These are phyloP conservation scores for Fusarium chlamydosporum DNA, from an alignment of 2,329 filamentous ascomycete species.

Conservation along the genomic window DNA sequence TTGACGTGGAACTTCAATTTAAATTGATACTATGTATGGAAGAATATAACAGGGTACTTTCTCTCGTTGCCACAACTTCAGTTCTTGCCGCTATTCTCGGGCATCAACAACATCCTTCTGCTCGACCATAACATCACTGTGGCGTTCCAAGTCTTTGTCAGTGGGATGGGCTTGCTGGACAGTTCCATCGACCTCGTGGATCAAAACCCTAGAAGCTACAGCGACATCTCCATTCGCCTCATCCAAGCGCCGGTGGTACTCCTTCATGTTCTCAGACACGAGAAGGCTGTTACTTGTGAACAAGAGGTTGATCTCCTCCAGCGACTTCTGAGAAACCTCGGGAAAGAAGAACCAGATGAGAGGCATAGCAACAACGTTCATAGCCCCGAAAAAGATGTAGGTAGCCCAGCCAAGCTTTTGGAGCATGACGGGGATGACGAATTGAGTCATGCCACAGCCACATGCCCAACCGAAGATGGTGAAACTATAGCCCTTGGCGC, in stretches of 20 bases:
- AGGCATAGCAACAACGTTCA: constrained; percentile 1
- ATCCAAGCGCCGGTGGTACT: background rate
- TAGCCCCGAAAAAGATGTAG: background rate
- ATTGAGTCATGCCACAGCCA: constrained; percentile 4
- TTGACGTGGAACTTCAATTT: constrained; percentile 4
- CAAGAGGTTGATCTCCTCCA: background rate
- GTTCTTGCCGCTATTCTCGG: background rate
- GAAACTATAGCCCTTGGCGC: constrained; percentile 1
- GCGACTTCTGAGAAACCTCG: background rate
- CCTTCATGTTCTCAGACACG: background rate
- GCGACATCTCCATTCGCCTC: background rate
- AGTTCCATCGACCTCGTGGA: background rate
- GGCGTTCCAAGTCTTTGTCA: background rate
- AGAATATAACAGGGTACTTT: background rate
- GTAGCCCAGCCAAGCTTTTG: constrained; percentile 2
- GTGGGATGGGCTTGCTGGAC: background rate
- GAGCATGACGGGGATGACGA: constrained; percentile 3
- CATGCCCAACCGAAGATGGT: constrained; percentile 3
- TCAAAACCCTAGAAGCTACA: background rate
- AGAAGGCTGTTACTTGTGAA: constrained; percentile 1
- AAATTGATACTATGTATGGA: background rate
- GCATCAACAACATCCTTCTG: background rate
- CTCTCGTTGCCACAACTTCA: too few relatives aligned
- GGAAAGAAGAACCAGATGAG: constrained; percentile 2
- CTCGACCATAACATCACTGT: background rate